Evolutionary conservation across 2,329 filamentous ascomycete species (phyloP).

Genomic region (Diaporthe sp.): DNA sequence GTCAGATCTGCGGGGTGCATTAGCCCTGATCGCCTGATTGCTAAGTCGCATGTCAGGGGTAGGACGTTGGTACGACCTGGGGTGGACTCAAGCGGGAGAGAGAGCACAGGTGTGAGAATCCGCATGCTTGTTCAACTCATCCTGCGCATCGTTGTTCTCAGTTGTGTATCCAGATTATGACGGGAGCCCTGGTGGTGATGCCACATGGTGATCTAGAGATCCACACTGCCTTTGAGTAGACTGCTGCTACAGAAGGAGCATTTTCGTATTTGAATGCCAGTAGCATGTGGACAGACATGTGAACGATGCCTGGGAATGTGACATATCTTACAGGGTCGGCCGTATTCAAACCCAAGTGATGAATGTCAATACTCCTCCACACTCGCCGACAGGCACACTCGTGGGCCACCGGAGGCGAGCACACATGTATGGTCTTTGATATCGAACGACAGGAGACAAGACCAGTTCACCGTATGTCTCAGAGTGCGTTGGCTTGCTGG

Average conservation of each 20-base stretch:
- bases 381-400: background rate
- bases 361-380: background rate
- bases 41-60: slow-evolving; percentile 3
- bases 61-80: background rate
- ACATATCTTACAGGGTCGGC: background rate
- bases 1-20: slow-evolving; percentile 33
- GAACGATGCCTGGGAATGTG: background rate
- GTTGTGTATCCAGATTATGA: background rate
- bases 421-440: too few relatives aligned
- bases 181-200: background rate
- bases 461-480: slow-evolving; percentile 19
- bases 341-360: background rate
- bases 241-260: too few relatives aligned
- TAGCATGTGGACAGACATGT: background rate
- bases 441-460: background rate
- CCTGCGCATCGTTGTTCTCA: too few relatives aligned
- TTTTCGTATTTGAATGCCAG: background rate
- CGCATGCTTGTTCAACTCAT: background rate
- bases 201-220: background rate
- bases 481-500: background rate
- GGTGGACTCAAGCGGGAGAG: background rate
- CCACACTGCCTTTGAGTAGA: background rate
- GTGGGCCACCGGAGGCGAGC: too few relatives aligned
- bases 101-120: background rate
- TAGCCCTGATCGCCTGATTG: slow-evolving; percentile 18